Conservation (phyloP, 768 basidiomycete species). For the Paxillus involutus region DNA sequence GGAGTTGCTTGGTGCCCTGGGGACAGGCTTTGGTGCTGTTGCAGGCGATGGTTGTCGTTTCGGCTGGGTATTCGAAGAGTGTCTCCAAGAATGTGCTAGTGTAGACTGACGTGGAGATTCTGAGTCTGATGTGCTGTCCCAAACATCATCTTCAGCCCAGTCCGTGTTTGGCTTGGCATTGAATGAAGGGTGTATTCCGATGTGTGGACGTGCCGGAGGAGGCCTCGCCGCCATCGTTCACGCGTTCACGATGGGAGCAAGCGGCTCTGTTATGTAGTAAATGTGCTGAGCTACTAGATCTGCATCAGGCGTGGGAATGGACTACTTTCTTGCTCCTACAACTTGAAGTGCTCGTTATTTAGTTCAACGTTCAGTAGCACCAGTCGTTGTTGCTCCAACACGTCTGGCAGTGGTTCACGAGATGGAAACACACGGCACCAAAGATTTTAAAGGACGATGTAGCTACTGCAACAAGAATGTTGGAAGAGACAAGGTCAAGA, state of each 20-base stretch:
- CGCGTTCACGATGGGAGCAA: constrained; percentile 25
- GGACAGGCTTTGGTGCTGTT: constrained; percentile 57
- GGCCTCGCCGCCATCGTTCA: constrained; percentile 53
- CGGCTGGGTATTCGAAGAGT: constrained; percentile 23
- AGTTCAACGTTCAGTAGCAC: no score
- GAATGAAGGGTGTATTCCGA: constrained; percentile 54
- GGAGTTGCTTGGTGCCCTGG: constrained; percentile 43
- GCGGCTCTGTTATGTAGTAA: not conserved
- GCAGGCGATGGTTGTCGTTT: constrained; percentile 29
- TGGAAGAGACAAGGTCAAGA: constrained; percentile 25
- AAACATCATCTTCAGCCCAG: constrained; percentile 86
- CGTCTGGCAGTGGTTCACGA: not conserved
- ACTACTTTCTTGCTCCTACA: not conserved
- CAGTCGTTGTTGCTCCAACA: not conserved
- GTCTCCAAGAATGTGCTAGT: constrained; percentile 44
- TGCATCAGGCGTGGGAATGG: constrained; percentile 8
- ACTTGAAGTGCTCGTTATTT: no score
- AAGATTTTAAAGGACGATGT: constrained; percentile 25
- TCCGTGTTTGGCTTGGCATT: constrained; percentile 51
- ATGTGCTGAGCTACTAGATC: not conserved
- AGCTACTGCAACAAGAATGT: constrained; percentile 22
- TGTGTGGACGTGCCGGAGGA: constrained; percentile 73
- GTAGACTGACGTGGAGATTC: constrained; percentile 64
- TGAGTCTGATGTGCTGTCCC: constrained; percentile 82
- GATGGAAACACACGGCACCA: not conserved